A percentile compares a stretch with the other conserved stretches of the same genome.
Conservation (phyloP, 352 stramenopile species). For the Phytophthora syringae region DNA sequence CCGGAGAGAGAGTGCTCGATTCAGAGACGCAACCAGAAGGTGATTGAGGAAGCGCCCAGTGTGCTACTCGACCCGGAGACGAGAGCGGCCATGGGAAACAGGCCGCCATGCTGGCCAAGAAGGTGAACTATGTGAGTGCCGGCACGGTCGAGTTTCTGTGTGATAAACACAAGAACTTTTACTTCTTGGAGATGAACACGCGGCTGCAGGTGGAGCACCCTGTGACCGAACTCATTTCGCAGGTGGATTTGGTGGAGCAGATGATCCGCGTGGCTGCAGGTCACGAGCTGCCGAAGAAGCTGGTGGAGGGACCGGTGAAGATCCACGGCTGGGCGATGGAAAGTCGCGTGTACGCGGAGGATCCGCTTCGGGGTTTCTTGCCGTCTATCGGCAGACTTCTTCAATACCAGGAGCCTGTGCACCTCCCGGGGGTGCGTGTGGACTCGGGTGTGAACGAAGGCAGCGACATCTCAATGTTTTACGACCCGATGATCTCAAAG, state of each 20-base stretch:
- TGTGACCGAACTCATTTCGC: slow-evolving; percentile 95
- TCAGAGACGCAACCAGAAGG: slow-evolving; percentile 98
- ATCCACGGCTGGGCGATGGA: slow-evolving; percentile 92
- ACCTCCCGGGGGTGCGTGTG: slow-evolving; percentile 80
- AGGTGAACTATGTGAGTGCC: slow-evolving; percentile 94
- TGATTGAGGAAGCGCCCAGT: slow-evolving; percentile 95
- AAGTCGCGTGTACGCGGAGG: slow-evolving; percentile 96
- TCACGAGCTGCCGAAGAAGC: slow-evolving; percentile 83
- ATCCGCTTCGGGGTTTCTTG: slow-evolving; percentile 95
- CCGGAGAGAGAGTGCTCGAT: slow-evolving; percentile 97
- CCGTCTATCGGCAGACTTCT: slow-evolving; percentile 95
- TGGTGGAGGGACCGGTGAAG: slow-evolving; percentile 69
- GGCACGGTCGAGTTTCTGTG: slow-evolving; percentile 98
- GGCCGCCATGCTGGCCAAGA: slow-evolving; percentile 91
- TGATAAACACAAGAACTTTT: slow-evolving; percentile 97
- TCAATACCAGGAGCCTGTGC: slow-evolving; percentile 91
- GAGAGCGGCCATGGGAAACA: slow-evolving; percentile 82
- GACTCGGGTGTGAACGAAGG: slow-evolving; percentile 94
- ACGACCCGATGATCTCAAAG: slow-evolving; percentile 98
- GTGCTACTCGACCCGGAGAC: slow-evolving; percentile 91
- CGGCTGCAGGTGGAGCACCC: slow-evolving; percentile 95
- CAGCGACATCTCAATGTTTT: slow-evolving; percentile 94
- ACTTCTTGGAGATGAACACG: slow-evolving; percentile 99
- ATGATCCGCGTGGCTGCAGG: slow-evolving; percentile 96
- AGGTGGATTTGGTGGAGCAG: slow-evolving; percentile 95